A percentile compares a stretch with the other conserved stretches of the same genome.
Conservation (phyloP, 768 basidiomycete species). For the Leccinellum rugosiceps region DNA sequence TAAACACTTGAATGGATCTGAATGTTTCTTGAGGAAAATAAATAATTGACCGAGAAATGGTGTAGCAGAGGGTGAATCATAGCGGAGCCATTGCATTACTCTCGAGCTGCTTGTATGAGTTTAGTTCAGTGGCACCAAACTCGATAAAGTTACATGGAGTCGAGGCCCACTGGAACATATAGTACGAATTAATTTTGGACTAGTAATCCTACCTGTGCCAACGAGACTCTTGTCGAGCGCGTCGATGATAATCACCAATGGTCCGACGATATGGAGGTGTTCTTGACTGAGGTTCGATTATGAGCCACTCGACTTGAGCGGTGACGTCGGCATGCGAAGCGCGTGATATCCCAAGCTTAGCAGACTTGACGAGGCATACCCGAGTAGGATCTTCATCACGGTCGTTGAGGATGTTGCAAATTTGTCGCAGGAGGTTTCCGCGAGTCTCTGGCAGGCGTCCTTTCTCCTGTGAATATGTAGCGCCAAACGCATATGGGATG, state of each 20-base stretch:
- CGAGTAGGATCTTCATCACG: not conserved
- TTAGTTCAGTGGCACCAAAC: not conserved
- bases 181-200: not conserved
- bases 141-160: not conserved
- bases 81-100: not conserved
- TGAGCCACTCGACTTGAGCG: not conserved
- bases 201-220: not conserved
- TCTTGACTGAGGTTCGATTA: not conserved
- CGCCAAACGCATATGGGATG: not conserved
- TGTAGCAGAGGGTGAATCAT: not conserved
- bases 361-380: not conserved
- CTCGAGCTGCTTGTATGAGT: not conserved
- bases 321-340: not conserved
- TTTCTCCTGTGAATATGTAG: not conserved
- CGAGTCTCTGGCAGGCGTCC: too few relatives aligned
- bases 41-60: not conserved
- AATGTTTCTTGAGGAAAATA: too few relatives aligned
- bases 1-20: too few relatives aligned
- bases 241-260: not conserved
- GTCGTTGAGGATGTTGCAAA: not conserved
- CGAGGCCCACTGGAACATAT: not conserved
- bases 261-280: not conserved
- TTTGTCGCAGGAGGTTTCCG: not conserved
- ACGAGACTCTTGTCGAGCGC: not conserved
- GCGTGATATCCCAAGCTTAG: not conserved